Evolutionary conservation across 768 basidiomycete genomes (phyloP), one percentile per base, ranked within the genome.

Genomic region (Gyrodon lividus): DNA sequence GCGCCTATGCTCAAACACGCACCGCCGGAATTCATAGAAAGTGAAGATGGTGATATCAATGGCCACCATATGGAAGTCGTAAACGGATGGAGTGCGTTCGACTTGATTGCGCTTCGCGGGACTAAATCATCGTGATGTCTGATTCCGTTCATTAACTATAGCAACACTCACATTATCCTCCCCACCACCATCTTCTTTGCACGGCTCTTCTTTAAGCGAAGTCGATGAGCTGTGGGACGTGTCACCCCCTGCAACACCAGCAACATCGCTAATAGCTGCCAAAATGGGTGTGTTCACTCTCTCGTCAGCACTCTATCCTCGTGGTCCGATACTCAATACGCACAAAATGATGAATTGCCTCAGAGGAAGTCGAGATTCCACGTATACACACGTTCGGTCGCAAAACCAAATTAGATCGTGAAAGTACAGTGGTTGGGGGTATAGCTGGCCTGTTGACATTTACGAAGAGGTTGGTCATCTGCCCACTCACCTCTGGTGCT

Each of bases 41-140:
- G 77, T 43, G 68, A 74, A 31, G 76, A 78, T 20, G 66, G 66
- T 4, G 77, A 81, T 43, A 53, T 80, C 6, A 68, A 74, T n/a
- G 61, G 60, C 30, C 73, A 75, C 44, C 79, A 81, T 62, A 77
- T 89, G 73, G 68, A 75, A 8, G 59, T 86, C 30, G 77, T 87
- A 1, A 75, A 81, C 64, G 87, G 85, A 24, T 85, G 85, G 84
- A 64, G 87, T 87, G 60, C 39, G 78, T 75, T 38, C 42, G 54
- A 31, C 46, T 52, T 14, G 16, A 41, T 33, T 43, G 4, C 22
- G 24, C 14, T 23, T n/a, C 23, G 24, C 24, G 26, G 31, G 33
- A 22, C 24, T 45, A 41, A 6, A 38, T 52, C 26, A 28, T 19
- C 4, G 26, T 10, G 16, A 42, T 23, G 34, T 24, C 48, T 59